Percentiles rank a stretch among this genome's conserved stretches.
These are phyloP conservation scores for Penicillium hordei DNA, from an alignment of 2,329 filamentous ascomycete species.

Conservation along the genomic window DNA sequence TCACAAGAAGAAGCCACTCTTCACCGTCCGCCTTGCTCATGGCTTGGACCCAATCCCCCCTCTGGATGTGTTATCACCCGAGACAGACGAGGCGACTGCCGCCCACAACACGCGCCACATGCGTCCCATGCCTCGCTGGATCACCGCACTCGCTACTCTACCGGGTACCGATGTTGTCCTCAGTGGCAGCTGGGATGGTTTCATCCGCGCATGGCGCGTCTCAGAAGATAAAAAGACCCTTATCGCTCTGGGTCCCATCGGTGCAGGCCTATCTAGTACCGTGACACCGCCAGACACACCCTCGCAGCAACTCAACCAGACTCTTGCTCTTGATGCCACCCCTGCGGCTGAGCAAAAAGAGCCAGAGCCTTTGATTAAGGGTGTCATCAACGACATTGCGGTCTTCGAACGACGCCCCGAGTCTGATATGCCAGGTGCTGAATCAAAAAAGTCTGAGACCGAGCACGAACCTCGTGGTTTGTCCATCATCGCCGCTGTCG, in stretches of 20 bases:
- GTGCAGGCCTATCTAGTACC: conserved; percentile 30
- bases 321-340: conserved; percentile 31
- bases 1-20: conserved; percentile 91
- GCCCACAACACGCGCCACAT: conserved; percentile 44
- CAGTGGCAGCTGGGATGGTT: conserved; percentile 92
- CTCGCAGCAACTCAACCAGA: conserved; percentile 36
- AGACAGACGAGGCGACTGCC: conserved; percentile 59
- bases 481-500: conserved; percentile 81
- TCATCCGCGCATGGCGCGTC: conserved; percentile 80
- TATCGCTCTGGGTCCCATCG: conserved; percentile 68
- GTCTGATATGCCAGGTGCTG: conserved; percentile 20
- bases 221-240: conserved; percentile 79
- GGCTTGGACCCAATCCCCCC: conserved; percentile 73
- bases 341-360: conserved; percentile 24
- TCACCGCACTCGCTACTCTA: conserved; percentile 82
- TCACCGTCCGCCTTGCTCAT: conserved; percentile 76
- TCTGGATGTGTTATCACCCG: conserved; percentile 71
- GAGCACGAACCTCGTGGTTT: conserved; percentile 60
- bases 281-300: conserved; percentile 29
- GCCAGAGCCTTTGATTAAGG: conserved; percentile 55
- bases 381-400: conserved; percentile 84
- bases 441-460: conserved; percentile 25
- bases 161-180: conserved; percentile 89
- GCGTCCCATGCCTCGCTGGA: conserved; percentile 73
- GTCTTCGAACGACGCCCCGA: conserved; percentile 73